phyloP scores from a whole-genome alignment of 2,329 filamentous ascomycete genomes.

The Zymoseptoria ardabiliae region DNA sequence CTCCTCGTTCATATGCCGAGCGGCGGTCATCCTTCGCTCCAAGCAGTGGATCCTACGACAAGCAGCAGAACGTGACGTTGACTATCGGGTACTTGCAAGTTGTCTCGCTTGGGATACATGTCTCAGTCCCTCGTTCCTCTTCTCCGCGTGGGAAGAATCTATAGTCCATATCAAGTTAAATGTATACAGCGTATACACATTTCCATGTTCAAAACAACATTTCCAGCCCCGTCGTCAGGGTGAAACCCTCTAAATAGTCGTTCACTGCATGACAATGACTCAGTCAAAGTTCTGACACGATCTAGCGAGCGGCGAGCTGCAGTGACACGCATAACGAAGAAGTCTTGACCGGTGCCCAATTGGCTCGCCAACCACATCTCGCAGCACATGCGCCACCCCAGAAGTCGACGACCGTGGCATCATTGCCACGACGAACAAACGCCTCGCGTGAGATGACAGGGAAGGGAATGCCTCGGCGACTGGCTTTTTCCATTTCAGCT shows the following conservation, averaged over 20 bases:
- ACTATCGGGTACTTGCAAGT: neutral
- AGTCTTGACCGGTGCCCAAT: slow-evolving; percentile 9
- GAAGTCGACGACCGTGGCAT: neutral
- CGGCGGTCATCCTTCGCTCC: neutral
- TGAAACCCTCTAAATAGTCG: neutral
- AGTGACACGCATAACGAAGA: slow-evolving; percentile 14
- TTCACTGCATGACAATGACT: neutral
- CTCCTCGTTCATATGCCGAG: neutral
- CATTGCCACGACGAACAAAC: neutral
- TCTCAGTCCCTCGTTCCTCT: neutral
- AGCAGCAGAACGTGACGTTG: neutral
- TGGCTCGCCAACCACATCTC: slow-evolving; percentile 5
- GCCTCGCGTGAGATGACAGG: neutral
- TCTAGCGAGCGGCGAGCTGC: slow-evolving; percentile 10
- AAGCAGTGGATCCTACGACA: neutral
- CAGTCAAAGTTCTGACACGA: neutral
- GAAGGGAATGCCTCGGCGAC: neutral
- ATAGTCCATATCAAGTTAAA: neutral
- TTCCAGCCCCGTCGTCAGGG: neutral
- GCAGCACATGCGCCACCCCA: slow-evolving; percentile 4
- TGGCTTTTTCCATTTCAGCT: neutral
- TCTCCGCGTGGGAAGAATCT: neutral
- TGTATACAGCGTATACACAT: neutral
- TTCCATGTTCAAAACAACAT: neutral
- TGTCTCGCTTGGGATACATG: neutral